Conservation (phyloP, 2,329 filamentous ascomycete genomes). For the Colletotrichum musicola region DNA sequence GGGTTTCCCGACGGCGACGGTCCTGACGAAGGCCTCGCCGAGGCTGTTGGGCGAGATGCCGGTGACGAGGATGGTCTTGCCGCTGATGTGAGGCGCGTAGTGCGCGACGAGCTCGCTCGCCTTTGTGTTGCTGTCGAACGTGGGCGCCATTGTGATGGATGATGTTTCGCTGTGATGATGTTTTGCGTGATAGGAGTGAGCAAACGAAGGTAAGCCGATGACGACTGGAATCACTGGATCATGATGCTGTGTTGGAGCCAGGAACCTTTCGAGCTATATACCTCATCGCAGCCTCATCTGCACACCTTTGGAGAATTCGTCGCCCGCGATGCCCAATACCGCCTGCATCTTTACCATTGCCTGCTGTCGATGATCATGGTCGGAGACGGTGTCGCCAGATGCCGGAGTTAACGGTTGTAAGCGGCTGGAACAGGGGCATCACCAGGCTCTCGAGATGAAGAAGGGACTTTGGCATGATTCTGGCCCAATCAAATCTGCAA, state of each 20-base stretch:
- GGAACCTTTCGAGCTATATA: no score
- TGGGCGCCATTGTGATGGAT: slow-evolving; percentile 8
- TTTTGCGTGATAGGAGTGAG: not conserved
- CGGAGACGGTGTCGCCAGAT: not conserved
- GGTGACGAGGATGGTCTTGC: slow-evolving; percentile 56
- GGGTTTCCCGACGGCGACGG: slow-evolving; percentile 53
- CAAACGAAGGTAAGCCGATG: not conserved
- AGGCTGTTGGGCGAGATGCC: slow-evolving; percentile 55
- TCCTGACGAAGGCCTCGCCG: slow-evolving; percentile 52
- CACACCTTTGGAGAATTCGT: no score
- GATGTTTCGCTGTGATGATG: no score
- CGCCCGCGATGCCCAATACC: no score
- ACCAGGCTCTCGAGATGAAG: not conserved
- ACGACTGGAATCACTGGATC: no score
- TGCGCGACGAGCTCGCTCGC: slow-evolving; percentile 45
- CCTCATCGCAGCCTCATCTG: no score
- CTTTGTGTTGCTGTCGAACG: slow-evolving; percentile 35
- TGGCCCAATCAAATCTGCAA: not conserved
- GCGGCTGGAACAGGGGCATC: not conserved
- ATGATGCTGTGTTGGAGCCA: no score
- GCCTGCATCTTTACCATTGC: no score
- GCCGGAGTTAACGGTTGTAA: slow-evolving; percentile 4
- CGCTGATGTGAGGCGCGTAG: slow-evolving; percentile 48
- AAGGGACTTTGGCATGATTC: not conserved
- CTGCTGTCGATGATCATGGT: no score